Evolutionary conservation across 176 grass and related monocot species (phyloP), one percentile per base, ranked within the genome.

Genomic region (Carex kokanica): DNA sequence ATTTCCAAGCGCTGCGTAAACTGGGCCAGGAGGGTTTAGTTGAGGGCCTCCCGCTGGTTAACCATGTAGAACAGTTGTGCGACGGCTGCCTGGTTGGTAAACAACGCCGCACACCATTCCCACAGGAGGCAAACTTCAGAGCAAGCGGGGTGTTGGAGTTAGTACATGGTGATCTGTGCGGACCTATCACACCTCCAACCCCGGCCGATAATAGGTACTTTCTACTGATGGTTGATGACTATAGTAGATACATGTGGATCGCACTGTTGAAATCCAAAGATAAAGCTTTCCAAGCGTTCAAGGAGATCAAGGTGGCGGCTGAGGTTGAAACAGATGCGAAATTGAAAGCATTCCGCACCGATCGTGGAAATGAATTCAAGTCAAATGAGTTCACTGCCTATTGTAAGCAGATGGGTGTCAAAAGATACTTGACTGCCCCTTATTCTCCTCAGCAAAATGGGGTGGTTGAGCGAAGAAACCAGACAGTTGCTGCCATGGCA

Each of bases 191-290:
- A 2, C 79, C 79, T 14, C 8, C 58, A 3, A 82, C 32, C 0
- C 59, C 79, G 0, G 34, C 40, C 0, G 38, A 63, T 1, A 82
- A 82, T 0, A 24, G 1, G 10, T 82, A 65, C 13, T 64, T 82
- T 16, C 11, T 82, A 24, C 14, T 82, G 34, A 24, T 82, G 5
- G 79, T 65, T 3, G 79, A 82, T 40, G 79, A 82, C 53, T 16
- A 41, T n/a, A 40, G 14, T 29, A 12, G 55, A n/a, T 62, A 17
- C 13, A 62, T 81, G 78, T 81, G 78, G 56, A 6, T 81, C 2
- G 78, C 20, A n/a, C 1, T 64, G 15, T n/a, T 81, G 29, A 1
- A 40, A 40, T 40, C 4, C 38, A 40, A 40, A 40, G 38, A 40
- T 40, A 40, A 40, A 40, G 38, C 38, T 4, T 0, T 12, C 10